Percentiles rank a stretch among this genome's conserved stretches.
Conservation (phyloP, 257 asterid species). For the Echium plantagineum region DNA sequence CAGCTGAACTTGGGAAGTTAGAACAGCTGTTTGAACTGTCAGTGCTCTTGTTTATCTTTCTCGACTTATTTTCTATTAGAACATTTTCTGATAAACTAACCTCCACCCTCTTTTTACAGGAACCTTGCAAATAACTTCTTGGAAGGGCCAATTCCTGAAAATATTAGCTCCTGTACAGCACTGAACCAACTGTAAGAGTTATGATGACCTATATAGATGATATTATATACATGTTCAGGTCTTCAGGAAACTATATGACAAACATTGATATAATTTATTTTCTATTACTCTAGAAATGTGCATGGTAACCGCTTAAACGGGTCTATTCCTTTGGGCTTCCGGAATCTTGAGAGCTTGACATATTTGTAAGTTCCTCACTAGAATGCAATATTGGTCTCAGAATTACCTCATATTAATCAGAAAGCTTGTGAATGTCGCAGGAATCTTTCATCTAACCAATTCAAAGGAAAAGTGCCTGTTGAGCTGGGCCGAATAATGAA, state of each 20-base stretch:
- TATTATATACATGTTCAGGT: not conserved
- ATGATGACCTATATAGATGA: not conserved
- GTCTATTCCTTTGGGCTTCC: slow-evolving; percentile 73
- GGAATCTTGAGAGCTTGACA: slow-evolving; percentile 81
- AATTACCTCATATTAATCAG: slow-evolving; percentile 1
- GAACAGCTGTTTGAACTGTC: slow-evolving; percentile 92
- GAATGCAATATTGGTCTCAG: not conserved
- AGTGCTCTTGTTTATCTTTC: slow-evolving; percentile 12
- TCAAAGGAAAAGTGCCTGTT: slow-evolving; percentile 54
- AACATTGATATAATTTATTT: not conserved
- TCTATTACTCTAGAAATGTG: slow-evolving; percentile 49
- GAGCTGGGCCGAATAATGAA: slow-evolving; percentile 86
- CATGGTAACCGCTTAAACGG: slow-evolving; percentile 77
- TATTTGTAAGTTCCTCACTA: slow-evolving; percentile 47
- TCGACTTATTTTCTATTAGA: not conserved
- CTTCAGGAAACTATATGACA: not conserved
- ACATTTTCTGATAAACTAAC: not conserved
- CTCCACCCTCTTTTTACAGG: slow-evolving; percentile 23
- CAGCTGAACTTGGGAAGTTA: slow-evolving; percentile 79
- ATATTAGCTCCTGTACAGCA: slow-evolving; percentile 90
- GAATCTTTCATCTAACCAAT: slow-evolving; percentile 76
- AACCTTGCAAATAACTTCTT: slow-evolving; percentile 77
- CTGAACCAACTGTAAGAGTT: slow-evolving; percentile 71
- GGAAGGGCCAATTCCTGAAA: slow-evolving; percentile 85
- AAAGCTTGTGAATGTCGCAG: slow-evolving; percentile 23